Evolutionary conservation across 2,329 filamentous ascomycete species (phyloP), one percentile per base, ranked within the genome.

Genomic region (Epichloe scottii): DNA sequence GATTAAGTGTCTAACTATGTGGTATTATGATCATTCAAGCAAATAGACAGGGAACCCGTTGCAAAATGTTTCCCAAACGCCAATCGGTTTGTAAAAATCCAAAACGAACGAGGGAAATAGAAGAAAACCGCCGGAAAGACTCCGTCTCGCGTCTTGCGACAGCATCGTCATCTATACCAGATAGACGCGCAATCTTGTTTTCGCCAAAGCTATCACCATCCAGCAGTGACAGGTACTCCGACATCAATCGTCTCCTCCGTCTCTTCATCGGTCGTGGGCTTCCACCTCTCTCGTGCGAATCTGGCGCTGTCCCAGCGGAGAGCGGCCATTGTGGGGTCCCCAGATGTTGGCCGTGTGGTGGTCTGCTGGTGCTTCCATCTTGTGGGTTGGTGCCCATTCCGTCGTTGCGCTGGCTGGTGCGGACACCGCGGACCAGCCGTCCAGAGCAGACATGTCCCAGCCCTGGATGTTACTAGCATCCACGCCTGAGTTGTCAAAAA

Each of bases 191-290:
- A 5, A 46, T 11, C n/a, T 11, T 10, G 23, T 35, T 19, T 35
- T 15, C 14, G 21, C 11, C 15, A 26, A n/a, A 4, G 8, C 23
- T 14, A 6, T 55, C 46, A 67, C 63, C 64, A 67, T 46, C 56
- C 63, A 53, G 63, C 60, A 48, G 64, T 61, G 30, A 66, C 61
- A 42, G 65, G 60, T 48, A 66, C 60, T 49, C 65, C 62, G 41
- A 58, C 57, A 43, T 64, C 63, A 23, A 68, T 57, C 14, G 55
- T 58, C 21, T 66, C 65, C 67, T 60, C 43, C 67, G 60, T 53
- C 67, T 62, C 66, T 70, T 70, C 55, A 63, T 61, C 19, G 66
- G 62, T 43, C 66, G 54, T 2, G 67, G 67, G 55, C 67, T 69
- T 14, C 58, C 63, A 2, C 62, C 63, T 30, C 63, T 61, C 37